Evolutionary conservation across 2,329 filamentous ascomycete species (phyloP).

Genomic region (Ascochyta fabae): DNA sequence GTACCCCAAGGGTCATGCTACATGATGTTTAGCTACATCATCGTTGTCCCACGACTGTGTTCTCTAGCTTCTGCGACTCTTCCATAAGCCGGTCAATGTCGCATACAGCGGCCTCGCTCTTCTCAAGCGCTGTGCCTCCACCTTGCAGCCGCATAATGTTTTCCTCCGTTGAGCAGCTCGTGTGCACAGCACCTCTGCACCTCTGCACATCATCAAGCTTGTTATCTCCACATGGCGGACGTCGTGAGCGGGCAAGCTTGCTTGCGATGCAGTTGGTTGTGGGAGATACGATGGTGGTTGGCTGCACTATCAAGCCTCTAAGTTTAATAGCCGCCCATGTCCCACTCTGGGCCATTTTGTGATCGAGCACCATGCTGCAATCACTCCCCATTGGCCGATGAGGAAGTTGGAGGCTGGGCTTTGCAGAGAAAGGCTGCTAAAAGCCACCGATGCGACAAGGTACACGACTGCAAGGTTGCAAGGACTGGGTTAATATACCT

Average conservation of each 20-base stretch:
- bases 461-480: conserved; percentile 20
- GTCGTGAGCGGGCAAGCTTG: conserved; percentile 20
- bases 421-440: conserved; percentile 41
- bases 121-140: conserved; percentile 37
- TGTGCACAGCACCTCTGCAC: conserved; percentile 17
- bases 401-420: conserved; percentile 31
- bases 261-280: conserved; percentile 10
- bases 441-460: conserved; percentile 37
- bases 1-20: conserved; percentile 13
- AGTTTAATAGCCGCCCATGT: conserved; percentile 43
- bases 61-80: conserved; percentile 10
- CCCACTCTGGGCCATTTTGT: conserved; percentile 40
- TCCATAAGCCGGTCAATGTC: neutral
- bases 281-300: conserved; percentile 29
- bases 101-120: conserved; percentile 13
- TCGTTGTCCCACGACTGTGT: neutral
- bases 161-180: conserved; percentile 22
- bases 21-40: conserved; percentile 9
- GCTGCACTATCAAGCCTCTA: conserved; percentile 35
- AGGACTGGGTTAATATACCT: conserved; percentile 18
- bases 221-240: conserved; percentile 24
- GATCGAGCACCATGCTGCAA: conserved; percentile 17
- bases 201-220: conserved; percentile 34
- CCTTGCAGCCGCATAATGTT: conserved; percentile 18
- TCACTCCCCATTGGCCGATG: conserved; percentile 5